Evolutionary conservation across 2,329 filamentous ascomycete genomes (phyloP).

Genomic region (Diaporthe aspalathi): DNA sequence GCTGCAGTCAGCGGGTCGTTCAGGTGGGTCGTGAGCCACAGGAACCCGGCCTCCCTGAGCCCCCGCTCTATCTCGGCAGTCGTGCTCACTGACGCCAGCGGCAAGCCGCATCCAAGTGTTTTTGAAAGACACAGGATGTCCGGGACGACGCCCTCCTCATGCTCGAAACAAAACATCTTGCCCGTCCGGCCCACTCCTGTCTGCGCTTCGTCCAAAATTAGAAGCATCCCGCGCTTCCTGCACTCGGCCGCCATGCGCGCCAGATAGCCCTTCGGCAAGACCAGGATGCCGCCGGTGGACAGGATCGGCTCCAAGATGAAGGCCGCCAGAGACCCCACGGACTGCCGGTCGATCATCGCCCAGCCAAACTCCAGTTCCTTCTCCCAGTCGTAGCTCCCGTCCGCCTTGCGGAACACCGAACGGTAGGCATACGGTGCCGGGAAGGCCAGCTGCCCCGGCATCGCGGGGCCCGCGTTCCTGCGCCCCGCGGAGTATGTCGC

Average conservation of each 20-base stretch:
- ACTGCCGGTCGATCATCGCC: constrained; percentile 68
- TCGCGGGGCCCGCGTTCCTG: constrained; percentile 55
- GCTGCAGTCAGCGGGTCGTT: constrained; percentile 66
- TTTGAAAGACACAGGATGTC: constrained; percentile 65
- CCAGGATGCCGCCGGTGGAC: constrained; percentile 66
- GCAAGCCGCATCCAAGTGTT: constrained; percentile 65
- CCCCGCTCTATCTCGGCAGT: constrained; percentile 59
- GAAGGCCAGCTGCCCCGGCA: constrained; percentile 68
- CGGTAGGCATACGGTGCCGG: constrained; percentile 72
- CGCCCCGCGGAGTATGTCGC: constrained; percentile 67
- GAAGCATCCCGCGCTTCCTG: constrained; percentile 64
- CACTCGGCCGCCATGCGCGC: constrained; percentile 63
- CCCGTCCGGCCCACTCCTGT: constrained; percentile 68
- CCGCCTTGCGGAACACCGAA: constrained; percentile 67
- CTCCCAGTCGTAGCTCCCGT: constrained; percentile 74
- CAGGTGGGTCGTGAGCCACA: constrained; percentile 65
- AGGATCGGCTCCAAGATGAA: constrained; percentile 72
- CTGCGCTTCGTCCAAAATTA: constrained; percentile 71
- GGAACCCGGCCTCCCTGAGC: constrained; percentile 57
- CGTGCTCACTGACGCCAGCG: constrained; percentile 61
- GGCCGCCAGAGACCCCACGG: constrained; percentile 70
- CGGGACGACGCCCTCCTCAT: constrained; percentile 59
- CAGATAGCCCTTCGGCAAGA: constrained; percentile 66
- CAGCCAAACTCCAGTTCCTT: constrained; percentile 73
- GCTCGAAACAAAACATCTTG: constrained; percentile 68